Conservation (phyloP, 176 grass and related monocot genomes). For the Olyra latifolia region DNA sequence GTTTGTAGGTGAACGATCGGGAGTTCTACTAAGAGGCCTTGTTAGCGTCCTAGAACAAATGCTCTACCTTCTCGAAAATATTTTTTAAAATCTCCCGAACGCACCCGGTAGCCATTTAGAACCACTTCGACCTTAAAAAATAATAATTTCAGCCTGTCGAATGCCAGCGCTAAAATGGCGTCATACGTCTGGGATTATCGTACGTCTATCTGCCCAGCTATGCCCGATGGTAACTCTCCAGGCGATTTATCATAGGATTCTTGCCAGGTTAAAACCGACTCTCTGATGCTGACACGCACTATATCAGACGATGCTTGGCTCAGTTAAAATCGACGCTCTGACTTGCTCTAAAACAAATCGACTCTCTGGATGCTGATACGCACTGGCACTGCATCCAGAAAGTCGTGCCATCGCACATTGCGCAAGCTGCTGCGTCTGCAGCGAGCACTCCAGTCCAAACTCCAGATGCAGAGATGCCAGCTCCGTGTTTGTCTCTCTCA, state of each 20-base stretch:
- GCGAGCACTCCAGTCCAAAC: background rate
- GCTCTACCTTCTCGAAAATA: too few relatives aligned
- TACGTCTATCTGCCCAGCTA: background rate
- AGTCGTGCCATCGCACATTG: background rate
- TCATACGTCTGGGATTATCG: background rate
- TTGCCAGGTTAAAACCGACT: background rate
- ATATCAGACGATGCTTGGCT: too few relatives aligned
- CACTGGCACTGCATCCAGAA: background rate
- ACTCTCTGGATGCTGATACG: background rate
- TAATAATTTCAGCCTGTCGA: background rate
- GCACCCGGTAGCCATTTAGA: too few relatives aligned
- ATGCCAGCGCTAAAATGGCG: background rate
- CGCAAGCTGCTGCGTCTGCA: background rate
- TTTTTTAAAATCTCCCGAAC: too few relatives aligned
- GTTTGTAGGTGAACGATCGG: too few relatives aligned
- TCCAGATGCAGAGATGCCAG: background rate
- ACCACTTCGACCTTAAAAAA: background rate
- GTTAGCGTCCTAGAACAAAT: too few relatives aligned
- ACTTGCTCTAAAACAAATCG: too few relatives aligned
- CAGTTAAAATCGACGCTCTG: too few relatives aligned
- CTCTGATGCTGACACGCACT: background rate
- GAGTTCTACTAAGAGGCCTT: too few relatives aligned
- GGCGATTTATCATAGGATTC: background rate
- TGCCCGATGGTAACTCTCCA: background rate
- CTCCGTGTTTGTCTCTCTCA: background rate